Evolutionary conservation across 2,329 filamentous ascomycete genomes (phyloP).

Genomic region (Diaporthe nobilis): DNA sequence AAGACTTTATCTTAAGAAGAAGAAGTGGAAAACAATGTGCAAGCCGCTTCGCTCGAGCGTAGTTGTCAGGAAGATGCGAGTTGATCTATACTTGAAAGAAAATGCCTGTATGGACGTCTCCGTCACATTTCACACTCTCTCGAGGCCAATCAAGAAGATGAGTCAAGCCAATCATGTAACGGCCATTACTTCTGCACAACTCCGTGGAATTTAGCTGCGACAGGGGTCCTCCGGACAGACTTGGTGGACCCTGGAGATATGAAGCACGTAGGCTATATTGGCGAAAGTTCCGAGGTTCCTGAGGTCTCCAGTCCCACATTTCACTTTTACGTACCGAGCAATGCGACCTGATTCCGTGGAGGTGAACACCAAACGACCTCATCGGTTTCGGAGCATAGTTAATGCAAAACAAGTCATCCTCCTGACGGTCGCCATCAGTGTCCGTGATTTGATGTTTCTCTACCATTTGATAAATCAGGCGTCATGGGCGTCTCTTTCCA

Average conservation of each 20-base stretch:
- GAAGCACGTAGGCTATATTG: not conserved
- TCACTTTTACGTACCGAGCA: not conserved
- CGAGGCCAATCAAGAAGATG: not conserved
- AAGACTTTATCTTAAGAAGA: too few species aligned
- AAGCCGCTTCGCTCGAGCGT: too few species aligned
- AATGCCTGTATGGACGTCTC: too few species aligned
- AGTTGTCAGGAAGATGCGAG: too few species aligned
- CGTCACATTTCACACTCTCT: too few species aligned
- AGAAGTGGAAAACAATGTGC: too few species aligned
- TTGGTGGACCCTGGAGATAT: not conserved
- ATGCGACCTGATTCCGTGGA: not conserved
- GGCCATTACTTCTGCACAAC: not conserved
- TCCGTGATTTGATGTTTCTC: not conserved
- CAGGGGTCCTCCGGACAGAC: not conserved
- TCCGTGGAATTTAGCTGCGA: not conserved
- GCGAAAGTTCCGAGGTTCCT: not conserved
- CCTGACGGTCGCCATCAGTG: not conserved
- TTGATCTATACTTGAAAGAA: too few species aligned
- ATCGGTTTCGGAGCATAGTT: not conserved
- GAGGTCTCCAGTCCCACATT: not conserved
- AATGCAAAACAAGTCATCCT: not conserved
- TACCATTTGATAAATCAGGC: not conserved
- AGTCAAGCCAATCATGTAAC: not conserved
- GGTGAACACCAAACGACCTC: not conserved
- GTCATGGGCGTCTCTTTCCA: not conserved